Conservation (phyloP, 495 filamentous ascomycete species). For the Monascus purpureus region DNA sequence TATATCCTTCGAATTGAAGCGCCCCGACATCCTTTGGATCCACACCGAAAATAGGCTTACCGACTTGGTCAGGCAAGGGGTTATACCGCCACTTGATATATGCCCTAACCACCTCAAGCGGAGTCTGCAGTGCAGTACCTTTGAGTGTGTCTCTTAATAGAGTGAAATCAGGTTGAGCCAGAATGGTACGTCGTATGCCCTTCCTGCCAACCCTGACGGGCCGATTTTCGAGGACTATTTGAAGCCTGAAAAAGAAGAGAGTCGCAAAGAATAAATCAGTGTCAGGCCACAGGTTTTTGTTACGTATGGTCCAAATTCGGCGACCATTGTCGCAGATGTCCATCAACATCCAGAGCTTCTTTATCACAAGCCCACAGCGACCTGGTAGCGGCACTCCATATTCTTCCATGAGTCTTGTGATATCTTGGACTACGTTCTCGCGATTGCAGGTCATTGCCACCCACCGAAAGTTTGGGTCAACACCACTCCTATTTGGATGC, state of each 20-base stretch:
- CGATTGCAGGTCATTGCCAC: constrained; percentile 38
- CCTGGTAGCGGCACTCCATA: constrained; percentile 38
- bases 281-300: constrained; percentile 32
- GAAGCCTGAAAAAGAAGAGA: constrained; percentile 47
- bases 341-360: constrained; percentile 55
- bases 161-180: constrained; percentile 42
- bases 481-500: constrained; percentile 2
- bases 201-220: constrained; percentile 26
- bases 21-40: constrained; percentile 31
- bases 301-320: constrained; percentile 36
- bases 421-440: constrained; percentile 34
- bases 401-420: constrained; percentile 36
- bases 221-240: constrained; percentile 39
- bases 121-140: constrained; percentile 18
- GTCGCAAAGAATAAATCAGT: constrained; percentile 38
- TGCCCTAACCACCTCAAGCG: constrained; percentile 29
- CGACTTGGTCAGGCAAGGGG: constrained; percentile 2
- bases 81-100: constrained; percentile 24
- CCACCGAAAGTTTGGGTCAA: constrained; percentile 37
- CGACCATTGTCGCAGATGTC: constrained; percentile 37
- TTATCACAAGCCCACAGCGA: constrained; percentile 26
- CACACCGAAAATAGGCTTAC: constrained; percentile 29
- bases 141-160: constrained; percentile 36
- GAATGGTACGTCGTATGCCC: constrained; percentile 35
- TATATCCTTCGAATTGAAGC: constrained; percentile 38